These are phyloP conservation scores for Phyllosticta citriasiana DNA, from an alignment of 2,329 filamentous ascomycete genomes.

Conservation along the genomic window DNA sequence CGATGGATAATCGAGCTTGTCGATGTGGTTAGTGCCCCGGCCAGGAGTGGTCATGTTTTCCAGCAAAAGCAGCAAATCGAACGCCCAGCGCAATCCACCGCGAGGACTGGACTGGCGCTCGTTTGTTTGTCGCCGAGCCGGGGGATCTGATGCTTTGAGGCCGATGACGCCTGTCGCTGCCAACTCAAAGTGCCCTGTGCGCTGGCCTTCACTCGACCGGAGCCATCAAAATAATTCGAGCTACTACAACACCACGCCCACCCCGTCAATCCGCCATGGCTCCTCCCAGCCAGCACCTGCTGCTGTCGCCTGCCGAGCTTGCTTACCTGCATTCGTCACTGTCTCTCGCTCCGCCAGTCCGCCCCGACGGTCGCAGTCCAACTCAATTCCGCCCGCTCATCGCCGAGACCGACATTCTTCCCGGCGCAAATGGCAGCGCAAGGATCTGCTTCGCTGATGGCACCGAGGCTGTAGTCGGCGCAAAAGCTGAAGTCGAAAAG, in stretches of 20 bases:
- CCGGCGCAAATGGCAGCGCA: conserved; percentile 82
- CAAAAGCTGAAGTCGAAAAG: conserved; percentile 89
- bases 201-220: not conserved
- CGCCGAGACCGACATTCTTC: conserved; percentile 83
- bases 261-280: conserved; percentile 17
- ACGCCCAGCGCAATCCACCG: not conserved
- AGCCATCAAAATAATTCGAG: conserved; percentile 7
- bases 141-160: conserved; percentile 1
- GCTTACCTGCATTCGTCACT: conserved; percentile 90
- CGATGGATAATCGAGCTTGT: conserved; percentile 41
- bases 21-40: conserved; percentile 28
- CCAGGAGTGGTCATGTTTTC: not conserved
- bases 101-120: not conserved
- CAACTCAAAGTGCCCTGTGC: not conserved
- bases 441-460: conserved; percentile 91
- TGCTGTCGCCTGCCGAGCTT: conserved; percentile 90
- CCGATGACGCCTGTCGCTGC: conserved; percentile 4
- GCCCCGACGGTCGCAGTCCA: conserved; percentile 72
- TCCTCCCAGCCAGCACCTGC: conserved; percentile 43
- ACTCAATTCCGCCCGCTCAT: conserved; percentile 84
- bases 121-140: not conserved
- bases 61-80: not conserved
- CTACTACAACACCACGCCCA: not conserved
- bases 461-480: conserved; percentile 88
- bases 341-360: conserved; percentile 69